Conservation (phyloP, 805 yeast species). For the Ogataea pini region DNA sequence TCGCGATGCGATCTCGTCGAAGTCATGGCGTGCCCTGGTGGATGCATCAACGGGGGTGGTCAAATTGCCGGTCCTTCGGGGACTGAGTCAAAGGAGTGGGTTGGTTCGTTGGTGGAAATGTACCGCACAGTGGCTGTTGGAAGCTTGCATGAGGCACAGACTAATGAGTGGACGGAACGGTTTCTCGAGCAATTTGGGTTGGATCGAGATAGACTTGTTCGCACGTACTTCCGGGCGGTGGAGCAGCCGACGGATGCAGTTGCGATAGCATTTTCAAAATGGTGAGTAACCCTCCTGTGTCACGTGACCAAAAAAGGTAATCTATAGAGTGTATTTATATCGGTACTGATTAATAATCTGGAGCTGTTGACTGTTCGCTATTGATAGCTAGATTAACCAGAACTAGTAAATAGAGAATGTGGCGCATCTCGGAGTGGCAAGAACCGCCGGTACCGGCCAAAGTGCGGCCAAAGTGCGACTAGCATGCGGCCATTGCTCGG, state of each 20-base stretch:
- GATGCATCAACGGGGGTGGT: constrained; percentile 98
- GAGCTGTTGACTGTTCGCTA: too few species aligned
- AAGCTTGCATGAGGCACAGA: background rate
- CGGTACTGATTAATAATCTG: background rate
- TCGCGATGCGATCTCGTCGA: constrained; percentile 78
- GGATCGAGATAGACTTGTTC: constrained; percentile 39
- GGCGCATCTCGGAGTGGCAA: background rate
- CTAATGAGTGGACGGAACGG: constrained; percentile 36
- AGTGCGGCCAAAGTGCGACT: too few species aligned
- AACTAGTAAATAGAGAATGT: background rate
- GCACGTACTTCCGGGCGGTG: constrained; percentile 50
- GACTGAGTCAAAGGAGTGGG: constrained; percentile 43
- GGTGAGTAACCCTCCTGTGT: constrained; percentile 39
- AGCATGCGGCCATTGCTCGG: too few species aligned
- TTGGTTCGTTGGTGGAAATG: constrained; percentile 36
- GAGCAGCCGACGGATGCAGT: constrained; percentile 53
- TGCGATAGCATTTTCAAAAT: constrained; percentile 50
- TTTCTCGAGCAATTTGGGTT: constrained; percentile 35
- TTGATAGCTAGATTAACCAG: background rate
- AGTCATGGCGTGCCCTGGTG: constrained; percentile 98
- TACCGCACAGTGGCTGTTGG: constrained; percentile 38
- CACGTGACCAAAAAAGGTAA: background rate
- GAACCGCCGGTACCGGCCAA: background rate
- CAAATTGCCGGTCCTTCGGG: constrained; percentile 58
- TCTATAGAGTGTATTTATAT: too few species aligned